Evolutionary conservation across 2,329 filamentous ascomycete species (phyloP).

Genomic region (Phialocephala sp.): DNA sequence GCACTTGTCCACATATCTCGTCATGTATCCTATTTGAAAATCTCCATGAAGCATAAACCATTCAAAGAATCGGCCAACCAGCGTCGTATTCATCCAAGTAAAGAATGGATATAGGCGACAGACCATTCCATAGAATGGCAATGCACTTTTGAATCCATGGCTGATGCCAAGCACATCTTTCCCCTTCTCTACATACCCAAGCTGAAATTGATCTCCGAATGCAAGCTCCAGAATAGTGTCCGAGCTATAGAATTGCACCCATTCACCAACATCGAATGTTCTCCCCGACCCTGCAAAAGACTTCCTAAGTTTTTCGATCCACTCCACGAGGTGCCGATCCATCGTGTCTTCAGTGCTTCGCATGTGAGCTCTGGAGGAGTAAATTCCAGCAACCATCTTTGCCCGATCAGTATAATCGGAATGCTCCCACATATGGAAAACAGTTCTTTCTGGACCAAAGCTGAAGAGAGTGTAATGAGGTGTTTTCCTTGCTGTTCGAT

Average conservation of each 20-base stretch:
- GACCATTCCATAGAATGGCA: constrained; percentile 11
- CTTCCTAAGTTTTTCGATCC: constrained; percentile 4
- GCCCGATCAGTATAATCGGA: constrained; percentile 8
- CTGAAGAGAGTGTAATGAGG: constrained; percentile 12
- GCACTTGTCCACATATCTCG: neutral
- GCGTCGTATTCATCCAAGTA: neutral
- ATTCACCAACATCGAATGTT: constrained; percentile 1
- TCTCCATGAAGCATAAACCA: constrained; percentile 10
- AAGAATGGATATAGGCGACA: constrained; percentile 10
- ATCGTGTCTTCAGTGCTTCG: constrained; percentile 8
- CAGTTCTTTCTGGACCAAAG: constrained; percentile 5
- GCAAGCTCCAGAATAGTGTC: constrained; percentile 5
- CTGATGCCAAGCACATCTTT: constrained; percentile 7
- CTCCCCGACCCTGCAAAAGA: neutral
- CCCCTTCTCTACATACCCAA: constrained; percentile 7
- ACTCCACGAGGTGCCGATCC: constrained; percentile 1
- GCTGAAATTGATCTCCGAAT: neutral
- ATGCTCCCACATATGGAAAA: constrained; percentile 12
- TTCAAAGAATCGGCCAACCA: constrained; percentile 8
- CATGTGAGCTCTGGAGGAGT: constrained; percentile 12
- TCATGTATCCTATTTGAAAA: neutral
- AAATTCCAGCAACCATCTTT: constrained; percentile 10
- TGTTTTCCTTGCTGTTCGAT: neutral
- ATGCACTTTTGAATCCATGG: constrained; percentile 1
- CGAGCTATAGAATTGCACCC: constrained; percentile 5